Evolutionary conservation across 345 rosid species (phyloP), one percentile per base, ranked within the genome.

Genomic region (Toxicodendron radicans): DNA sequence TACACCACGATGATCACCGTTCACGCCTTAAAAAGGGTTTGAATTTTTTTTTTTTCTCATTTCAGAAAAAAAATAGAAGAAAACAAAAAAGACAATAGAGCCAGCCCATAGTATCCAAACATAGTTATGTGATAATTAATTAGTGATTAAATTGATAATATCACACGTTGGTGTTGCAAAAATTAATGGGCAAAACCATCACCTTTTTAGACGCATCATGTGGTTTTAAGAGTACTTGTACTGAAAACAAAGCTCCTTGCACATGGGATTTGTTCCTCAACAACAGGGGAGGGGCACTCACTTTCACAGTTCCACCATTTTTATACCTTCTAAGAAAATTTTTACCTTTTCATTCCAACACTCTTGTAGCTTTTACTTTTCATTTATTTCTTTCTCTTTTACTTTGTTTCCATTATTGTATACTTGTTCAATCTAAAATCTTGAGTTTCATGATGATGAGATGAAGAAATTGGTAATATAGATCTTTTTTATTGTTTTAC

Each of bases 221-320:
- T 75, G 73, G 43, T 38, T 9, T 20, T 38, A 8, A 79, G 66
- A 70, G 58, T 48, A 58, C 54, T 54, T 49, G 10, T 30, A 8
- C 60, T 32, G 78, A 73, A 70, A 71, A 57, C 46, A 63, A 56
- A 76, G 81, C 75, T 78, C 66, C 71, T 38, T 71, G 63, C 85
- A 71, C 83, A 76, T 82, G 85, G 64, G 69, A 59, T 35, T 51
- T 46, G 60, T 58, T 64, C 59, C 58, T 52, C 35, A 11, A 10
- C 78, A 61, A 20, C 41, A 41, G 51, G 71, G 61, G 18, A 52
- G 30, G 33, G 30, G 0, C 6, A 9, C 20, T 10, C 10, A 58
- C 41, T 11, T 11, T 63, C 53, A 46, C 3, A n/a, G 4, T 41
- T 64, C n/a, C 68, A 20, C 20, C 12, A 2, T 51, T 64, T 17